Conservation (phyloP, 2,329 filamentous ascomycete species). For the Phoma sp. region DNA sequence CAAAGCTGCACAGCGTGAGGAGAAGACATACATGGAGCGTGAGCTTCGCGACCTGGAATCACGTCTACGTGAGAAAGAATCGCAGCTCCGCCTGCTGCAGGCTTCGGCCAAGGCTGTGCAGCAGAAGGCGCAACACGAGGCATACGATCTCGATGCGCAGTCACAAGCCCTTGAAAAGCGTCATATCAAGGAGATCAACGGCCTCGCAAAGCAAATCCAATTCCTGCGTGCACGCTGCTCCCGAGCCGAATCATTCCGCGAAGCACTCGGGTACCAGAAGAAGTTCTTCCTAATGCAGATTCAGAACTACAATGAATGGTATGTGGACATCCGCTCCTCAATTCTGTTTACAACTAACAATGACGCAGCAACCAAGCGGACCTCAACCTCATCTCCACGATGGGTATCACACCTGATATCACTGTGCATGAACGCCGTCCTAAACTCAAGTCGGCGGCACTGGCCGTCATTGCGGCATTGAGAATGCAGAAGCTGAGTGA, state of each 20-base stretch:
- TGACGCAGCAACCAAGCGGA: conserved; percentile 86
- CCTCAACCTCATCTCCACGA: conserved; percentile 82
- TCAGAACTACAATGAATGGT: conserved; percentile 89
- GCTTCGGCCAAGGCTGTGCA: conserved; percentile 39
- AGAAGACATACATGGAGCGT: conserved; percentile 49
- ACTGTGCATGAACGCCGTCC: conserved; percentile 55
- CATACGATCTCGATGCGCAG: conserved; percentile 50
- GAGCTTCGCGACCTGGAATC: conserved; percentile 55
- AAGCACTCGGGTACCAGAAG: conserved; percentile 86
- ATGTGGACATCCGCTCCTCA: conserved; percentile 54
- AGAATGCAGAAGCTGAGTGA: conserved; percentile 60
- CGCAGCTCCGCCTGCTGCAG: conserved; percentile 34
- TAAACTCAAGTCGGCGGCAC: conserved; percentile 57
- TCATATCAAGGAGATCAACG: conserved; percentile 79
- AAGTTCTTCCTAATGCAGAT: conserved; percentile 80
- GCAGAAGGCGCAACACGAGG: conserved; percentile 40
- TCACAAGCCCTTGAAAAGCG: conserved; percentile 71
- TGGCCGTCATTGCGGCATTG: conserved; percentile 58
- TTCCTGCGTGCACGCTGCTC: conserved; percentile 85
- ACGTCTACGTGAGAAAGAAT: conserved; percentile 37
- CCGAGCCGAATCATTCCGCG: conserved; percentile 80
- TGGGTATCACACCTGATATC: conserved; percentile 70
- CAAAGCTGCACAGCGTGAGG: conserved; percentile 53
- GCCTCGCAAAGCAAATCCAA: conserved; percentile 86
- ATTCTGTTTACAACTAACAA: conserved; percentile 22